Evolutionary conservation across 2,329 filamentous ascomycete species (phyloP).

Genomic region (Microcyclosporella mali): DNA sequence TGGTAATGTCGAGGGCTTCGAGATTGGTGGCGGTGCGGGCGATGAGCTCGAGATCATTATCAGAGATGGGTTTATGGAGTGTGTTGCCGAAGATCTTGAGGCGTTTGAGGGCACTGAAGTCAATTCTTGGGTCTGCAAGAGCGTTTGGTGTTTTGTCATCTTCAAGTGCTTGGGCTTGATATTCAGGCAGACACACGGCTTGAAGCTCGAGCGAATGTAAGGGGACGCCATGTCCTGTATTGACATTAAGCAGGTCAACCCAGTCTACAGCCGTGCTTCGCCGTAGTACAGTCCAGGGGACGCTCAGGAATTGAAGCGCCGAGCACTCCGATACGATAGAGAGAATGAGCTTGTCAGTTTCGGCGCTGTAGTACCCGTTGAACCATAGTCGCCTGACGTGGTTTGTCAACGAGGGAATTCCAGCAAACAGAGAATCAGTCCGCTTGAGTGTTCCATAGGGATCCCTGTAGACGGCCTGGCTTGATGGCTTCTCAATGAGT

Average conservation of each 20-base stretch:
- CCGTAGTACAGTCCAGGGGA: constrained; percentile 50
- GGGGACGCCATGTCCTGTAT: constrained; percentile 33
- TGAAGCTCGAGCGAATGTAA: constrained; percentile 48
- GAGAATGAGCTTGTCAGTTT: constrained; percentile 47
- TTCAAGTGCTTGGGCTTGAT: constrained; percentile 40
- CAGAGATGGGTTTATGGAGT: constrained; percentile 46
- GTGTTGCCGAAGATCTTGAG: constrained; percentile 52
- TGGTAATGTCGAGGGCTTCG: constrained; percentile 49
- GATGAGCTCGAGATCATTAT: constrained; percentile 45
- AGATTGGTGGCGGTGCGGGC: constrained; percentile 47
- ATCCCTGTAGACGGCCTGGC: constrained; percentile 48
- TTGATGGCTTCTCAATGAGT: constrained; percentile 41
- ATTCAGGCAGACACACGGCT: constrained; percentile 43
- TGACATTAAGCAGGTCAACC: constrained; percentile 42
- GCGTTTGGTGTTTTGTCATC: constrained; percentile 32
- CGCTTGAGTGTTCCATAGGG: constrained; percentile 46
- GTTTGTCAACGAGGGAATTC: constrained; percentile 41
- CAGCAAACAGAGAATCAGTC: constrained; percentile 42
- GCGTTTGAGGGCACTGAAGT: constrained; percentile 46
- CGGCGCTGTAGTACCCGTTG: constrained; percentile 48
- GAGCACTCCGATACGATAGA: constrained; percentile 43
- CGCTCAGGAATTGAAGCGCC: constrained; percentile 43
- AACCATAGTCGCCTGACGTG: constrained; percentile 51
- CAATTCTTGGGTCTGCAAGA: constrained; percentile 38
- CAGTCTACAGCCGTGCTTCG: constrained; percentile 45